phyloP scores from a whole-genome alignment of 805 yeast species.

The Candida alai region DNA sequence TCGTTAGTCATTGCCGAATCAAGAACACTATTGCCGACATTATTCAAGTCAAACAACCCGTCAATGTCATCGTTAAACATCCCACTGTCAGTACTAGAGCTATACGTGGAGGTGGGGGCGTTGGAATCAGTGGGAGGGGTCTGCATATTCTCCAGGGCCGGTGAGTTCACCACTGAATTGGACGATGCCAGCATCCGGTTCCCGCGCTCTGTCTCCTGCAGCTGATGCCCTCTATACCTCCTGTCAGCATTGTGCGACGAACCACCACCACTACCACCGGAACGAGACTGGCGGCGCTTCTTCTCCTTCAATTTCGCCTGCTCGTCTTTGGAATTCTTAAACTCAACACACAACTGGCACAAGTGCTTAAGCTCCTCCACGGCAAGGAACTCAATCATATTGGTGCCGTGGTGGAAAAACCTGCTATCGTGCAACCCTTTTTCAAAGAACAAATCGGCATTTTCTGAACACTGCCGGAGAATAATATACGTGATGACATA shows the following conservation, averaged over 20 bases:
- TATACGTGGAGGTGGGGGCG: neutral
- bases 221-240: constrained; percentile 7
- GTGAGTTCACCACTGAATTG: neutral
- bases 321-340: constrained; percentile 32
- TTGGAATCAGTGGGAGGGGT: neutral
- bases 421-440: constrained; percentile 22
- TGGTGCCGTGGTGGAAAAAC: constrained; percentile 34
- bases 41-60: too few relatives aligned
- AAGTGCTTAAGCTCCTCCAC: constrained; percentile 33
- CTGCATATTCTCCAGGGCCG: neutral
- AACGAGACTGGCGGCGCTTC: too few relatives aligned
- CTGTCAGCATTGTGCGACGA: too few relatives aligned
- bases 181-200: too few relatives aligned
- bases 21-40: constrained; percentile 9
- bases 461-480: constrained; percentile 38
- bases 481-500: constrained; percentile 40
- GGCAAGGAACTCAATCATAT: constrained; percentile 35
- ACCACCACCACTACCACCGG: too few relatives aligned
- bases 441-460: constrained; percentile 34
- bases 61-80: constrained; percentile 8
- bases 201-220: neutral
- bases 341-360: constrained; percentile 36
- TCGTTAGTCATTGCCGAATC: constrained; percentile 19
- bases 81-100: constrained; percentile 3
- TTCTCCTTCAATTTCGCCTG: constrained; percentile 11